Evolutionary conservation across 148 eudicot genomes (phyloP).

Genomic region (Camellia lanceoleosa): DNA sequence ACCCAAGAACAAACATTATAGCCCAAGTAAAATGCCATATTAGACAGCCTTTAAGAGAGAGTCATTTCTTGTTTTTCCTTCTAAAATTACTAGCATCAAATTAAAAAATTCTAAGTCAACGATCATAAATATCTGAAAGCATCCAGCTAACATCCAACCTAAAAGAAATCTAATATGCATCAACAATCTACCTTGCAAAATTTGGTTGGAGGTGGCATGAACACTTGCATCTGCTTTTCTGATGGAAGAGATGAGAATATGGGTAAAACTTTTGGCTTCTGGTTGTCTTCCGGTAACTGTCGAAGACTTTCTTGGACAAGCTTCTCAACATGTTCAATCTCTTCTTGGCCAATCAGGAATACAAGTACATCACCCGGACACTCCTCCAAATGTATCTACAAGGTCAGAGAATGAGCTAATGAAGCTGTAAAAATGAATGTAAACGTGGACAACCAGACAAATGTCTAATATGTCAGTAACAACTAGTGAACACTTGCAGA

Average conservation of each 20-base stretch:
- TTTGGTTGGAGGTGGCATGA: conserved; percentile 68
- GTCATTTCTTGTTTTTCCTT: conserved; percentile 1
- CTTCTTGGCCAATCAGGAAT: conserved; percentile 98
- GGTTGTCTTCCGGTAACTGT: conserved; percentile 60
- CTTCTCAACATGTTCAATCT: conserved; percentile 89
- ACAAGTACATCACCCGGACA: conserved; percentile 92
- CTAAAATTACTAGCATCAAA: neutral
- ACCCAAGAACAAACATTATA: neutral
- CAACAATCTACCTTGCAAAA: conserved; percentile 66
- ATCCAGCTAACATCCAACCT: neutral
- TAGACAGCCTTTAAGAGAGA: neutral
- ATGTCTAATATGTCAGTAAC: neutral
- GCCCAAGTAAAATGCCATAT: neutral
- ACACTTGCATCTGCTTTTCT: conserved; percentile 91
- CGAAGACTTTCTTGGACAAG: conserved; percentile 62
- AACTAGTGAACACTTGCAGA: neutral
- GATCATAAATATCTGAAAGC: neutral
- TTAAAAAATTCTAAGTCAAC: neutral
- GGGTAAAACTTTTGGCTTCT: conserved; percentile 50
- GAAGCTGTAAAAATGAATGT: neutral
- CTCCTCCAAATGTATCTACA: conserved; percentile 82
- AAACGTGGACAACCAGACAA: neutral
- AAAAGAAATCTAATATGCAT: neutral
- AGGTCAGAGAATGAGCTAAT: conserved; percentile 15
- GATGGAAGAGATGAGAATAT: conserved; percentile 92